These are phyloP conservation scores for Afroboletus lepidellus DNA, from an alignment of 1,284 basidiomycete species.

Conservation along the genomic window DNA sequence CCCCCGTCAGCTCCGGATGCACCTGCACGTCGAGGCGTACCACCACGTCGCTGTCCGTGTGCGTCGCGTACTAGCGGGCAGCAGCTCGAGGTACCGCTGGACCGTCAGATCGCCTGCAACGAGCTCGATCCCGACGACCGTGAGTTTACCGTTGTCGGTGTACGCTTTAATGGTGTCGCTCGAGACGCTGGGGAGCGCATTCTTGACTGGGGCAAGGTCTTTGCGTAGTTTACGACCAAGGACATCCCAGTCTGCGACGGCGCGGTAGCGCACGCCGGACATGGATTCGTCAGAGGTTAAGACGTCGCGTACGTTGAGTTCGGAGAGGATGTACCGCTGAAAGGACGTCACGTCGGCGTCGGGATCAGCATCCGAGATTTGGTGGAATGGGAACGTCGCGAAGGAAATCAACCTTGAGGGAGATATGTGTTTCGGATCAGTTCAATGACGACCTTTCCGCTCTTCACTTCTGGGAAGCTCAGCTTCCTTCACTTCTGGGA, in stretches of 20 bases:
- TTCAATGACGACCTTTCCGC: slow-evolving; percentile 95
- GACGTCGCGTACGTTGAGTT: slow-evolving; percentile 93
- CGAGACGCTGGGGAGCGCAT: slow-evolving; percentile 76
- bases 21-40: slow-evolving; percentile 88
- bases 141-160: slow-evolving; percentile 73
- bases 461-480: slow-evolving; percentile 93
- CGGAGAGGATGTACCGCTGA: slow-evolving; percentile 88
- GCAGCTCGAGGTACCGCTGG: slow-evolving; percentile 87
- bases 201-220: slow-evolving; percentile 89
- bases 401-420: slow-evolving; percentile 70
- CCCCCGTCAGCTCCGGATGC: slow-evolving; percentile 83
- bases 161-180: slow-evolving; percentile 87
- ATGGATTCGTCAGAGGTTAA: slow-evolving; percentile 87
- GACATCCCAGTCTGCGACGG: slow-evolving; percentile 93
- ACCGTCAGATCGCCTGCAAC: slow-evolving; percentile 89
- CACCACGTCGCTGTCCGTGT: slow-evolving; percentile 94
- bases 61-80: slow-evolving; percentile 69
- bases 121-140: slow-evolving; percentile 88
- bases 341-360: slow-evolving; percentile 85
- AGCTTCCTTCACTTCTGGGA: slow-evolving; percentile 92
- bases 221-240: slow-evolving; percentile 94
- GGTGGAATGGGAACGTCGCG: neutral
- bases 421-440: slow-evolving; percentile 85
- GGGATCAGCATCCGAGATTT: slow-evolving; percentile 17
- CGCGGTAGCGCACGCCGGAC: slow-evolving; percentile 90